Evolutionary conservation across 2,329 filamentous ascomycete species (phyloP), one percentile per base, ranked within the genome.

Genomic region (Tolypocladium pustulatum): DNA sequence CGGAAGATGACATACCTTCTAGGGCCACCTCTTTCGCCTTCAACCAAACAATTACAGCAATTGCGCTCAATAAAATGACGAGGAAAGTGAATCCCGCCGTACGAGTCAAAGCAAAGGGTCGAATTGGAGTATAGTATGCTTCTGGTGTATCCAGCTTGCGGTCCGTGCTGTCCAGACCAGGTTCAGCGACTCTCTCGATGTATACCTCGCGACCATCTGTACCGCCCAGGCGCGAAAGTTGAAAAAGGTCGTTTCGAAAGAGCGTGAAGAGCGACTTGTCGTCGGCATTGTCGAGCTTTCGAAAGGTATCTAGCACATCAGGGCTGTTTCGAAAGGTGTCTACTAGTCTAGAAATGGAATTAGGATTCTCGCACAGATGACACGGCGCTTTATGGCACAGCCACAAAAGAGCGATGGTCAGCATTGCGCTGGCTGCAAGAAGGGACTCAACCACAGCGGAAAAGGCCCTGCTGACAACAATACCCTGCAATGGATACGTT

Each of bases 381-480:
- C 64, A 67, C 0, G 60, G 43, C 0, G 64, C 38, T 0, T 1
- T 1, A 0, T 49, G 41, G 15, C 62, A 66, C 0, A 63, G 22
- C 61, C 64, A 68, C 0, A 71, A 37, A 0, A 71, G 38, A 0
- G 58, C 3, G 0, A 57, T 25, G 0, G 68, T 65, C 1, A 66
- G 61, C 0, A 68, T 1, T n/a, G 15, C 15, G 38, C 17, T 41
- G 0, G 68, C 60, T 0, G 71, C n/a, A 1, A 76, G 55, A 0
- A 75, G 15, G 0, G 49, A 60, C 20, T 76, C 74, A 0, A 75
- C 63, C 0, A 64, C 38, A 0, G 66, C 65, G 0, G 73, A 70
- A 12, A 73, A 67, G 0, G 60, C 1, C 2, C 74, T 61, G 53
- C 69, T 75, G 4, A 73, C 72, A 0, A 72, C 55, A 0, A 76